Conservation (phyloP, 805 yeast species). For the Barnettozyma populi region DNA sequence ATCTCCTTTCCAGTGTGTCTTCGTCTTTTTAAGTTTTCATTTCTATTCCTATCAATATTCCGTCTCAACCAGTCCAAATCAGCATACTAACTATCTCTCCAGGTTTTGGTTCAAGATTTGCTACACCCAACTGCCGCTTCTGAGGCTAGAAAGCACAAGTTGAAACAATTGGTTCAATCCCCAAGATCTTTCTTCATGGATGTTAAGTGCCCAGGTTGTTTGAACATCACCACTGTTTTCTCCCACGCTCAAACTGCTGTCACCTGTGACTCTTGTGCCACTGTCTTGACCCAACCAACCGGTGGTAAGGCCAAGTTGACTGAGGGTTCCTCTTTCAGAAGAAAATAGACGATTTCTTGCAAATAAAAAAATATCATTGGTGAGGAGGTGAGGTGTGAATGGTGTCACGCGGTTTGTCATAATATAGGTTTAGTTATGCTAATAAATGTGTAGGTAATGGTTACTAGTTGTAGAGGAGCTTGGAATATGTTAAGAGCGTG, state of each 20-base stretch:
- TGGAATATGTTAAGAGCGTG: neutral
- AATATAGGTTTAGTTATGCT: slow-evolving; percentile 11
- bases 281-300: slow-evolving; percentile 97
- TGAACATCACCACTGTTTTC: slow-evolving; percentile 98
- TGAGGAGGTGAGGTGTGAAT: slow-evolving; percentile 5
- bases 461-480: neutral
- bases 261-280: slow-evolving; percentile 97
- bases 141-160: slow-evolving; percentile 95
- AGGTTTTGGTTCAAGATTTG: slow-evolving; percentile 99
- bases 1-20: no score
- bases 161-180: slow-evolving; percentile 92
- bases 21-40: neutral
- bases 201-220: slow-evolving; percentile 99
- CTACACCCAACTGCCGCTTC: slow-evolving; percentile 96
- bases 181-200: slow-evolving; percentile 99
- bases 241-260: slow-evolving; percentile 99
- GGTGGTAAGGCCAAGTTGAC: slow-evolving; percentile 99
- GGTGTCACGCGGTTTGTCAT: slow-evolving; percentile 9
- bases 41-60: neutral
- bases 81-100: slow-evolving; percentile 23
- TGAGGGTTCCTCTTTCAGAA: slow-evolving; percentile 99
- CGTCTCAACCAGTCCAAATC: neutral
- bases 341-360: slow-evolving; percentile 53
- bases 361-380: slow-evolving; percentile 2
- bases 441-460: neutral